Percentiles rank a stretch among this genome's conserved stretches.
Evolutionary conservation across 768 basidiomycete species (phyloP).

Genomic region (Tubosaeta sp.): DNA sequence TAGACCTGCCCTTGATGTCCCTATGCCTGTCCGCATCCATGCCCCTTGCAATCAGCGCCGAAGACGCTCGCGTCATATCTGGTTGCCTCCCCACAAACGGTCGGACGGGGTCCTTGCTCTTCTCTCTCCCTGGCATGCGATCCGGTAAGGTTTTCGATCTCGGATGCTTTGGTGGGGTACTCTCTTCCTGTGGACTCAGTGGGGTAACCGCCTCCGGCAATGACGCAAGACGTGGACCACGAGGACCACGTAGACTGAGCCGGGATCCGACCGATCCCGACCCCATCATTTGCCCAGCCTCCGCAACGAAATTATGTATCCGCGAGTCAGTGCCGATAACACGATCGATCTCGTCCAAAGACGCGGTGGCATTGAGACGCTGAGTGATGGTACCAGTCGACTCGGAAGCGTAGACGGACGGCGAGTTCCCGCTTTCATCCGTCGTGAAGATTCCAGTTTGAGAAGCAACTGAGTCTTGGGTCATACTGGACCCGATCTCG

Average conservation of each 20-base stretch:
- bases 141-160: conserved; percentile 34
- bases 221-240: conserved; percentile 16
- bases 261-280: conserved; percentile 16
- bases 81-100: conserved; percentile 26
- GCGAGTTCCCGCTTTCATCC: conserved; percentile 16
- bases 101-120: conserved; percentile 12
- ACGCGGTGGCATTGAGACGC: conserved; percentile 10
- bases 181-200: conserved; percentile 16
- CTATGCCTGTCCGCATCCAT: neutral
- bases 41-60: conserved; percentile 14
- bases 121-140: conserved; percentile 42
- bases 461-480: conserved; percentile 4
- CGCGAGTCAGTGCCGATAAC: conserved; percentile 19
- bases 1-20: conserved; percentile 14
- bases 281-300: conserved; percentile 8
- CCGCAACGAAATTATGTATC: conserved; percentile 25
- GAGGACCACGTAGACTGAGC: conserved; percentile 19
- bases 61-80: conserved; percentile 13
- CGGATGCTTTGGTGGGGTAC: conserved; percentile 19
- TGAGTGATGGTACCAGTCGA: conserved; percentile 21
- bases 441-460: conserved; percentile 1
- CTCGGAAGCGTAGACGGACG: conserved; percentile 27
- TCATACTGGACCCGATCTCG: conserved; percentile 4
- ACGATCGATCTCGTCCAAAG: conserved; percentile 29
- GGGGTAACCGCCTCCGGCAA: conserved; percentile 10